phyloP scores from a whole-genome alignment of 805 yeast genomes.

The Sugiyamaella marilandica region DNA sequence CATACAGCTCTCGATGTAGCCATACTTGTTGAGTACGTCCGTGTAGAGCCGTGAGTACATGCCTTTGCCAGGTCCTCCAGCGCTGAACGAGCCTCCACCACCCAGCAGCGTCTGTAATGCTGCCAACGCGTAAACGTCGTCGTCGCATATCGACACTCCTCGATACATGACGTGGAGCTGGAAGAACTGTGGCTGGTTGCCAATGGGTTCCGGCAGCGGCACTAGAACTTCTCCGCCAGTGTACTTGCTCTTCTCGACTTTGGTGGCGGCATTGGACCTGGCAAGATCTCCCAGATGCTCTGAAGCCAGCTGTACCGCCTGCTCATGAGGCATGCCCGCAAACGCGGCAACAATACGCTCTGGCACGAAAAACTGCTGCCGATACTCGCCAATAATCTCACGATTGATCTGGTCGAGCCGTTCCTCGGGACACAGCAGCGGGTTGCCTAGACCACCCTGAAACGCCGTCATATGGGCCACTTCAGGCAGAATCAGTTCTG shows the following conservation, averaged over 20 bases:
- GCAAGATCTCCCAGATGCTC: slow-evolving; percentile 61
- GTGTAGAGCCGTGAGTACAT: slow-evolving; percentile 95
- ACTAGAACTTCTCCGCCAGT: slow-evolving; percentile 21
- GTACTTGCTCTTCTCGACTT: slow-evolving; percentile 22
- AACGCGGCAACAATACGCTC: slow-evolving; percentile 79
- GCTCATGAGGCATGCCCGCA: slow-evolving; percentile 72
- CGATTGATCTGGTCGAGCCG: slow-evolving; percentile 52
- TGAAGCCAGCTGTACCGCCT: slow-evolving; percentile 60
- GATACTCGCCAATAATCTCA: slow-evolving; percentile 53
- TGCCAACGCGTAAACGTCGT: slow-evolving; percentile 87
- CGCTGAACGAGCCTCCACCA: slow-evolving; percentile 96
- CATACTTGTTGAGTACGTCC: slow-evolving; percentile 83
- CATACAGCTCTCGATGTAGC: slow-evolving; percentile 82
- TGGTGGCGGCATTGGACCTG: slow-evolving; percentile 24
- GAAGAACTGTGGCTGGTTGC: slow-evolving; percentile 45
- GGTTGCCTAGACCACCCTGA: slow-evolving; percentile 74
- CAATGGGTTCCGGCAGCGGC: slow-evolving; percentile 20
- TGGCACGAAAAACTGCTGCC: slow-evolving; percentile 66
- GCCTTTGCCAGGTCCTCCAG: slow-evolving; percentile 99
- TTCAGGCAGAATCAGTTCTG: slow-evolving; percentile 84
- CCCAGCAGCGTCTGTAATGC: slow-evolving; percentile 86
- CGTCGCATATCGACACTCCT: slow-evolving; percentile 75
- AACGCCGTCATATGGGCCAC: slow-evolving; percentile 83
- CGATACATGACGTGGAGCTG: slow-evolving; percentile 86
- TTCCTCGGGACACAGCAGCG: slow-evolving; percentile 75